Evolutionary conservation across 768 basidiomycete genomes (phyloP).

Genomic region (Tulasnella sp.): DNA sequence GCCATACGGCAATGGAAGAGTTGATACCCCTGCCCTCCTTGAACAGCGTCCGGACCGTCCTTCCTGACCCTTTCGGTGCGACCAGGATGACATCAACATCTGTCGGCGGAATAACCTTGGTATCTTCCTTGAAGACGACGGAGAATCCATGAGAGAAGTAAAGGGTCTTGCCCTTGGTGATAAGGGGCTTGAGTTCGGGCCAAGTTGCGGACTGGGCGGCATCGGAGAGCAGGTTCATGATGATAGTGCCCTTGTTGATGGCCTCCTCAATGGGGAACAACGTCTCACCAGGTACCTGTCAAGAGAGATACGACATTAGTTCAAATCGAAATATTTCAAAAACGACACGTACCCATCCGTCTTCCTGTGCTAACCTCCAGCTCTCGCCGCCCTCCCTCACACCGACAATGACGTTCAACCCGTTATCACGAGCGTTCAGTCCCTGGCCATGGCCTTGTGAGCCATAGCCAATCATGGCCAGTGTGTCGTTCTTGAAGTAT

Average conservation of each 20-base stretch:
- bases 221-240: slow-evolving; percentile 99
- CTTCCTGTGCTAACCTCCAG: slow-evolving; percentile 90
- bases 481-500: slow-evolving; percentile 99
- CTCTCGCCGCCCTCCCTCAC: slow-evolving; percentile 94
- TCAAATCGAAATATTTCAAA: no score
- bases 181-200: slow-evolving; percentile 78
- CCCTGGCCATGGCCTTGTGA: slow-evolving; percentile 99
- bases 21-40: slow-evolving; percentile 99
- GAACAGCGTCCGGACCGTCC: slow-evolving; percentile 98
- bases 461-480: slow-evolving; percentile 97
- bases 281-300: slow-evolving; percentile 88
- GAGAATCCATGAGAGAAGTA: slow-evolving; percentile 99
- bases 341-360: slow-evolving; percentile 72
- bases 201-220: slow-evolving; percentile 98
- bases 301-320: no score
- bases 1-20: slow-evolving; percentile 88
- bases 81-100: slow-evolving; percentile 99
- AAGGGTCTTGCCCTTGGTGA: slow-evolving; percentile 99
- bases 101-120: slow-evolving; percentile 78
- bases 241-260: slow-evolving; percentile 88
- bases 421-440: slow-evolving; percentile 97
- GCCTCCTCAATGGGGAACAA: slow-evolving; percentile 98
- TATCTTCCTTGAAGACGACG: slow-evolving; percentile 95
- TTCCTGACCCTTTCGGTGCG: slow-evolving; percentile 96
- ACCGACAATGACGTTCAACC: slow-evolving; percentile 96